These are phyloP conservation scores for Annulohypoxylon maeteangense DNA, from an alignment of 495 filamentous ascomycete species.

Conservation along the genomic window DNA sequence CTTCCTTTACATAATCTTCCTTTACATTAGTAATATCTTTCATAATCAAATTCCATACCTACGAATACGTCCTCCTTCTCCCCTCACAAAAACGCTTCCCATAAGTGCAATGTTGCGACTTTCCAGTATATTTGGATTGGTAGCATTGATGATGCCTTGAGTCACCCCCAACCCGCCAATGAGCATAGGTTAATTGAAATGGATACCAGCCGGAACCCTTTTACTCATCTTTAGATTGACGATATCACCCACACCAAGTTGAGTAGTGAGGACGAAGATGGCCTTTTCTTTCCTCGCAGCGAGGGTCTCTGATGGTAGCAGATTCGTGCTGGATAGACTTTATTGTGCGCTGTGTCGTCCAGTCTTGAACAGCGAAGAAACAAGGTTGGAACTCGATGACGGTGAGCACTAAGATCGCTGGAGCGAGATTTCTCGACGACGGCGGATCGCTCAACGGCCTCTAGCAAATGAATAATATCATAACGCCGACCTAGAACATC, in stretches of 20 bases:
- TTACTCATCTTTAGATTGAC: background rate
- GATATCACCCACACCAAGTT: background rate
- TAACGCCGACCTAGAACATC: background rate
- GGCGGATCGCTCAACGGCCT: conserved; percentile 1
- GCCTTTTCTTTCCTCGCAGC: background rate
- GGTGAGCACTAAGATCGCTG: background rate
- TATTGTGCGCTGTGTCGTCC: background rate
- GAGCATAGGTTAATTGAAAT: background rate
- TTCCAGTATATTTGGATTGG: background rate
- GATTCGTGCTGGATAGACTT: background rate
- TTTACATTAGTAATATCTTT: too few relatives aligned
- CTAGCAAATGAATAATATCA: background rate
- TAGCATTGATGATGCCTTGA: background rate
- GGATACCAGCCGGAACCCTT: background rate
- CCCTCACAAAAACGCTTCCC: background rate
- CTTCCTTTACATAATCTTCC: too few relatives aligned
- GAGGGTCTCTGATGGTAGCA: background rate
- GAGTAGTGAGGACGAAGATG: background rate
- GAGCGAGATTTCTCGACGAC: background rate
- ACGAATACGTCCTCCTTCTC: too few relatives aligned
- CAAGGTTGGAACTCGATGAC: background rate
- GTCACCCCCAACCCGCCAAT: background rate
- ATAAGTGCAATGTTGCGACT: conserved; percentile 1
- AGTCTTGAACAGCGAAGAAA: conserved; percentile 1
- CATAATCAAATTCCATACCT: too few relatives aligned